Percentiles rank a stretch among this genome's conserved stretches.
phyloP scores from a whole-genome alignment of 441 rosid genomes.

The Croton laevigatus region DNA sequence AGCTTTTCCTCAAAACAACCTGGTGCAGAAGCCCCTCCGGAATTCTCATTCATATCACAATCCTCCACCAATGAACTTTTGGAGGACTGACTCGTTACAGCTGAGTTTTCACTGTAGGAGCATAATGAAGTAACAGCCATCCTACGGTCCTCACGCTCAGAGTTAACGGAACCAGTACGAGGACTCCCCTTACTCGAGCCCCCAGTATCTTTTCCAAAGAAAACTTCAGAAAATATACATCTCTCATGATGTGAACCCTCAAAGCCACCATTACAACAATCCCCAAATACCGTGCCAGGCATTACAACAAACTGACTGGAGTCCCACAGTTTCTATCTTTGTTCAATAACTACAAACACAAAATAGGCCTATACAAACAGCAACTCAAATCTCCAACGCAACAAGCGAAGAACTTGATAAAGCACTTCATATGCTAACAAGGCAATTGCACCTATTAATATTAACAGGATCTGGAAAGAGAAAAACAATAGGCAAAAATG shows the following conservation, averaged over 20 bases:
- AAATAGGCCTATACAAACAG: neutral
- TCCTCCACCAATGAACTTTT: conserved; percentile 36
- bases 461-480: conserved; percentile 16
- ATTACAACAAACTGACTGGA: conserved; percentile 36
- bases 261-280: conserved; percentile 47
- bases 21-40: conserved; percentile 31
- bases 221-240: conserved; percentile 52
- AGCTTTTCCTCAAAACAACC: conserved; percentile 36
- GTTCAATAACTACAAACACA: conserved; percentile 12
- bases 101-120: conserved; percentile 65
- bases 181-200: conserved; percentile 45
- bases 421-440: conserved; percentile 7
- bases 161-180: conserved; percentile 44
- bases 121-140: conserved; percentile 30
- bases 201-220: conserved; percentile 47
- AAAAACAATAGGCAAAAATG: conserved; percentile 6
- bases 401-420: conserved; percentile 6
- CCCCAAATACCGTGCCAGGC: conserved; percentile 32
- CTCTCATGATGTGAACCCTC: conserved; percentile 65
- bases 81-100: conserved; percentile 48
- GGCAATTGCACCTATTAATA: conserved; percentile 15
- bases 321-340: conserved; percentile 18
- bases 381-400: neutral
- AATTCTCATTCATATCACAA: conserved; percentile 34
- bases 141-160: conserved; percentile 44